phyloP scores from a whole-genome alignment of 2,329 filamentous ascomycete species.

The Paramyrothecium roridum region DNA sequence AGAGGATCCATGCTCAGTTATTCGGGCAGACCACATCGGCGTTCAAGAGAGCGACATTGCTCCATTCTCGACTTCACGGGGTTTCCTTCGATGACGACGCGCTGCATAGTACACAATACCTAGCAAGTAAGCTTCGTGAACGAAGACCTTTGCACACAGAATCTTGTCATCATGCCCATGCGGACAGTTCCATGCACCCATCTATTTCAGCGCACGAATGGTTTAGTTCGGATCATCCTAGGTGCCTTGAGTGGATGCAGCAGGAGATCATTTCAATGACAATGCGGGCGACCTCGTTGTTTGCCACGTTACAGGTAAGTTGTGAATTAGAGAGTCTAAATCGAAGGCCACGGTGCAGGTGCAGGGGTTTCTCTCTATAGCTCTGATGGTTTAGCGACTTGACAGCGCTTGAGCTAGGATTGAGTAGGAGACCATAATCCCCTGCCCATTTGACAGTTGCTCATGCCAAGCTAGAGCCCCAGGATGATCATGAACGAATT shows the following conservation, averaged over 20 bases:
- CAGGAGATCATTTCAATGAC: constrained; percentile 57
- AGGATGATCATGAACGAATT: constrained; percentile 52
- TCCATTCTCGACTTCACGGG: too few relatives aligned
- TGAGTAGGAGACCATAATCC: constrained; percentile 36
- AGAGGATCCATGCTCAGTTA: too few relatives aligned
- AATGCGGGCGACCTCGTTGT: constrained; percentile 56
- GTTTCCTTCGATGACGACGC: too few relatives aligned
- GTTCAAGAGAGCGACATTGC: too few relatives aligned
- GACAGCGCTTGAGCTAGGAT: constrained; percentile 54
- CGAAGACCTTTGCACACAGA: too few relatives aligned
- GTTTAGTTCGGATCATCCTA: constrained; percentile 54
- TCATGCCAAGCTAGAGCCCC: constrained; percentile 32
- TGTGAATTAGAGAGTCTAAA: constrained; percentile 63
- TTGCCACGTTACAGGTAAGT: constrained; percentile 49
- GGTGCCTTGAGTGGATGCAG: constrained; percentile 59
- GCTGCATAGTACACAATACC: too few relatives aligned
- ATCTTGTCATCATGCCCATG: too few relatives aligned
- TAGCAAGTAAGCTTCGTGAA: too few relatives aligned
- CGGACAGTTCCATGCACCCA: too few relatives aligned
- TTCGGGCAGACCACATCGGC: too few relatives aligned
- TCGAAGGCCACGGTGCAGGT: constrained; percentile 54
- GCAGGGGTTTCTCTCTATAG: constrained; percentile 61
- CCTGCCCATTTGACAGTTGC: not conserved
- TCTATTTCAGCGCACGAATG: too few relatives aligned
- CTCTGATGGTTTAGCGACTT: constrained; percentile 58